phyloP scores from a whole-genome alignment of 2,329 filamentous ascomycete genomes.

The Colletotrichum sp. region DNA sequence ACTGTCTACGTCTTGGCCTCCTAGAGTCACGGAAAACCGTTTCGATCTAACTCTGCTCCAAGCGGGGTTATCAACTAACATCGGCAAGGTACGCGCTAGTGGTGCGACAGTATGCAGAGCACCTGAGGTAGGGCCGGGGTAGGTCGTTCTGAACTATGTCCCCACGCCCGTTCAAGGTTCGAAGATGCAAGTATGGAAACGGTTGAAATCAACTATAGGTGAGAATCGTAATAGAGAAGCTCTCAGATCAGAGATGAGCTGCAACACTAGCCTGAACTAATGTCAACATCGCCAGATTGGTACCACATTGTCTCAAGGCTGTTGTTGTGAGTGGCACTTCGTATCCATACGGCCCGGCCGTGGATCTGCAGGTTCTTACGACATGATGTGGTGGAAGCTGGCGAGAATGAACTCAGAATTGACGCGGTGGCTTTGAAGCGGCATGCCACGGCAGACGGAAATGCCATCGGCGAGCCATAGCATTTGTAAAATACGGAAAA shows the following conservation, averaged over 20 bases:
- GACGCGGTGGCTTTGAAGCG: neutral
- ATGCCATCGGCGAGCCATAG: neutral
- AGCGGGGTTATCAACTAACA: too few species aligned
- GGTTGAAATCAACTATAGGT: accelerated
- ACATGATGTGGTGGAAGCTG: neutral
- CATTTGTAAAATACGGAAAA: neutral
- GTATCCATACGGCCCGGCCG: neutral
- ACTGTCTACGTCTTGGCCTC: neutral
- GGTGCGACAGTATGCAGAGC: neutral
- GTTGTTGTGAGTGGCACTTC: neutral
- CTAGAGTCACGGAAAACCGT: neutral
- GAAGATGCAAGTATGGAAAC: neutral
- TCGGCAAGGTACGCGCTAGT: neutral
- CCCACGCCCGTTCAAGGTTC: neutral
- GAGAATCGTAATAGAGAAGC: neutral
- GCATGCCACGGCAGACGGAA: neutral
- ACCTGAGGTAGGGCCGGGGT: accelerated
- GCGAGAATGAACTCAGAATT: neutral
- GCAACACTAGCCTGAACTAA: neutral
- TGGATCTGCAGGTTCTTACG: neutral
- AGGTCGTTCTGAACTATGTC: accelerated
- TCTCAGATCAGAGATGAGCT: neutral
- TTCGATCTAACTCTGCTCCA: neutral
- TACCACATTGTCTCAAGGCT: neutral
- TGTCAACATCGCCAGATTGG: neutral